These are phyloP conservation scores for Avena atlantica DNA, from an alignment of 176 grass and related monocot species.

Conservation along the genomic window DNA sequence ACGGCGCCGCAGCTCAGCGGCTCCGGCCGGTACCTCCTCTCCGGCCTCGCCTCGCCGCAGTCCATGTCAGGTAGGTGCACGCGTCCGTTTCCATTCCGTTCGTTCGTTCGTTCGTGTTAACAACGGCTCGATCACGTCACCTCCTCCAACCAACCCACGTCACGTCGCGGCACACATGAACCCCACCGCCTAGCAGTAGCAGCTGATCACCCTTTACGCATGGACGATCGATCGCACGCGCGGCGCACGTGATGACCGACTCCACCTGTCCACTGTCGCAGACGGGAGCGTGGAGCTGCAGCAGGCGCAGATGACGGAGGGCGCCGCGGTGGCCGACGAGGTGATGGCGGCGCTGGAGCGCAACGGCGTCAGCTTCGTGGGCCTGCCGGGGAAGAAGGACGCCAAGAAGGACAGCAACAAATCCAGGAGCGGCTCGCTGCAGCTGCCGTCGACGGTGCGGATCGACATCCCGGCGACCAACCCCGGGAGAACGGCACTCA, in stretches of 20 bases:
- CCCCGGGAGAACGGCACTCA: slow-evolving; percentile 61
- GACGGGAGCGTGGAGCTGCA: slow-evolving; percentile 50
- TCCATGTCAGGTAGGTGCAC: slow-evolving; percentile 68
- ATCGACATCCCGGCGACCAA: slow-evolving; percentile 92
- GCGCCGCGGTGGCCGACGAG: slow-evolving; percentile 73
- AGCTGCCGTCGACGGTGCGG: slow-evolving; percentile 55
- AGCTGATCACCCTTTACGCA: background rate
- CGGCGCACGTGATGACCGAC: too few relatives aligned
- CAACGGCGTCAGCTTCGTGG: slow-evolving; percentile 81
- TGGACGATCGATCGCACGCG: background rate
- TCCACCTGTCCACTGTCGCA: background rate
- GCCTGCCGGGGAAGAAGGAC: slow-evolving; percentile 39
- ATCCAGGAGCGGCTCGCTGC: slow-evolving; percentile 23
- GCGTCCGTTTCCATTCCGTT: background rate
- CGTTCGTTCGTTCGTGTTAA: background rate
- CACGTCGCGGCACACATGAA: slow-evolving; percentile 47
- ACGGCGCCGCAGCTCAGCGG: background rate
- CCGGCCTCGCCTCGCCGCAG: slow-evolving; percentile 56
- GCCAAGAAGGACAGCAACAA: slow-evolving; percentile 54
- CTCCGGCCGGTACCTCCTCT: slow-evolving; percentile 61
- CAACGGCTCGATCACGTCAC: background rate
- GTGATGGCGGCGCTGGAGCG: slow-evolving; percentile 92
- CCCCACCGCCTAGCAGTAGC: background rate
- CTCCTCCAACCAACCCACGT: slow-evolving; percentile 2
- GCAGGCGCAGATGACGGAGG: slow-evolving; percentile 46